Conservation (phyloP, 2,329 filamentous ascomycete genomes). For the Fusarium continuum region DNA sequence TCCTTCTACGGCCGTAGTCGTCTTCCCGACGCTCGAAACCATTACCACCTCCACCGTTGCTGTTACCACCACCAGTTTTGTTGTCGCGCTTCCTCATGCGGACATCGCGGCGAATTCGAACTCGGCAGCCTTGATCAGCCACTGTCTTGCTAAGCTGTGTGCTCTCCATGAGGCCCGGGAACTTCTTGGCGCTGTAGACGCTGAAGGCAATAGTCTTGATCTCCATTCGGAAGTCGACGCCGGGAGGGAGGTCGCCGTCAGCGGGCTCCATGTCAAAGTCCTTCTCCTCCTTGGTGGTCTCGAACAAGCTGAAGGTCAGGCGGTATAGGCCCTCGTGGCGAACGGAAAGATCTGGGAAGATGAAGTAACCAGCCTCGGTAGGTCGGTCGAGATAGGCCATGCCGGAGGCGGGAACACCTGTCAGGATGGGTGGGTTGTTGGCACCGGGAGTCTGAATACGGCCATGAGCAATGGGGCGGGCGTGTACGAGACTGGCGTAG, state of each 20-base stretch:
- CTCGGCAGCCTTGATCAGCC: slow-evolving; percentile 95
- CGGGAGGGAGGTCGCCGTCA: slow-evolving; percentile 57
- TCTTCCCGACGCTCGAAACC: slow-evolving; percentile 70
- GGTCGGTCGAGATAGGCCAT: slow-evolving; percentile 97
- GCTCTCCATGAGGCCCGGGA: slow-evolving; percentile 91
- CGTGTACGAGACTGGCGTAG: slow-evolving; percentile 88
- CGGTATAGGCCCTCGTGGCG: slow-evolving; percentile 93
- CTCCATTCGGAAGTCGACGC: slow-evolving; percentile 85
- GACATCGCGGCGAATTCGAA: slow-evolving; percentile 93
- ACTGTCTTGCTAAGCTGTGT: slow-evolving; percentile 89
- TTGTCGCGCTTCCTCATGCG: slow-evolving; percentile 86
- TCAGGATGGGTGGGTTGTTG: slow-evolving; percentile 82
- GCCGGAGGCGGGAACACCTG: slow-evolving; percentile 92
- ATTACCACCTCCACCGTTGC: slow-evolving; percentile 53
- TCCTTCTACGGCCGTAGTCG: slow-evolving; percentile 58
- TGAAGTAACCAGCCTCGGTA: slow-evolving; percentile 84
- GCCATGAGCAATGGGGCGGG: slow-evolving; percentile 82
- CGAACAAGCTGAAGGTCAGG: slow-evolving; percentile 92
- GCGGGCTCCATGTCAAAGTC: slow-evolving; percentile 72
- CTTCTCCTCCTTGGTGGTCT: slow-evolving; percentile 86
- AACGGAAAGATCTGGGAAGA: slow-evolving; percentile 96
- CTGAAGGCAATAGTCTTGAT: slow-evolving; percentile 88
- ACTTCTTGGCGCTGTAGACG: slow-evolving; percentile 98
- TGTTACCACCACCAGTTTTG: slow-evolving; percentile 62
- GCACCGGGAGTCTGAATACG: slow-evolving; percentile 75